A percentile compares a stretch with the other conserved stretches of the same genome.
phyloP scores from a whole-genome alignment of 1,284 basidiomycete genomes.

The Hemileia vastatrix region DNA sequence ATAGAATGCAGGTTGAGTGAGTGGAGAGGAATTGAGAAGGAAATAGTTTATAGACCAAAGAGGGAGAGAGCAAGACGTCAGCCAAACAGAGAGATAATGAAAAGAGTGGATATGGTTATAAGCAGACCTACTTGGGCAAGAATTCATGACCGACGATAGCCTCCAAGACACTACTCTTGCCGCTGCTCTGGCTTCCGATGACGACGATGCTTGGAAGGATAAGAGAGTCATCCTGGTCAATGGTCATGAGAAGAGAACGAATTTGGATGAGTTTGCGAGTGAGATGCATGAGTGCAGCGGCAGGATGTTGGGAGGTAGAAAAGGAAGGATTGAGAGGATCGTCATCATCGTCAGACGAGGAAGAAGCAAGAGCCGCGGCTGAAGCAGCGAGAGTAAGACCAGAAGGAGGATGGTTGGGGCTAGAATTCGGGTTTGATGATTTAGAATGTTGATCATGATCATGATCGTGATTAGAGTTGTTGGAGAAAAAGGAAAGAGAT shows the following conservation, averaged over 20 bases:
- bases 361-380: constrained; percentile 4
- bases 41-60: constrained; percentile 4
- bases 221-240: constrained; percentile 87
- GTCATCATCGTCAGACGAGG: neutral
- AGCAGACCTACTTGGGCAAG: constrained; percentile 70
- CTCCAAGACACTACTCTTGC: constrained; percentile 94
- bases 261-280: constrained; percentile 96
- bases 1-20: neutral
- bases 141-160: constrained; percentile 98
- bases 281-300: constrained; percentile 64
- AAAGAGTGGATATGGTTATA: neutral
- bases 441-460: neutral
- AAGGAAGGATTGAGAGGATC: neutral
- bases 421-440: neutral
- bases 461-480: neutral
- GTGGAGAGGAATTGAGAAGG: neutral
- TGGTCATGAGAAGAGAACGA: constrained; percentile 78
- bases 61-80: neutral
- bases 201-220: constrained; percentile 96
- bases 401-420: too few species aligned
- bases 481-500: neutral
- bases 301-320: neutral
- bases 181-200: constrained; percentile 93
- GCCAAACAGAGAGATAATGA: neutral
- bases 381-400: neutral